These are phyloP conservation scores for Candida fluviatilis DNA, from an alignment of 805 yeast species.

Conservation along the genomic window DNA sequence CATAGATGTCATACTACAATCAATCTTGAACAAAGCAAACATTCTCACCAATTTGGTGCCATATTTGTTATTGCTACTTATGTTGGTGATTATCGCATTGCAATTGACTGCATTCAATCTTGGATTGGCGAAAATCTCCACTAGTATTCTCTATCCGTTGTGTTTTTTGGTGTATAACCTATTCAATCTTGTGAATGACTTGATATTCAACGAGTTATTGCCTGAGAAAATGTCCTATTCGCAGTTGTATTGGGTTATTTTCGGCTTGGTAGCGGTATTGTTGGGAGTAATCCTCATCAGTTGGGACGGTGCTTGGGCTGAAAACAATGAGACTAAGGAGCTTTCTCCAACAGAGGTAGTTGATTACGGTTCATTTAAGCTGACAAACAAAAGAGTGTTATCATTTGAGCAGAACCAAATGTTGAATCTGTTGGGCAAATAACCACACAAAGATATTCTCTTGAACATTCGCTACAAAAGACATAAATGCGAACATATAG, in stretches of 20 bases:
- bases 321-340: constrained; percentile 6
- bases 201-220: constrained; percentile 59
- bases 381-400: constrained; percentile 28
- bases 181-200: constrained; percentile 45
- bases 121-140: constrained; percentile 66
- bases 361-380: constrained; percentile 1
- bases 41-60: constrained; percentile 25
- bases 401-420: constrained; percentile 54
- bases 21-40: constrained; percentile 26
- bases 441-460: too few relatives aligned
- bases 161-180: constrained; percentile 82
- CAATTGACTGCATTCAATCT: constrained; percentile 72
- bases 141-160: constrained; percentile 78
- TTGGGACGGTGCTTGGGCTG: constrained; percentile 40
- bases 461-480: too few relatives aligned
- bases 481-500: too few relatives aligned
- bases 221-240: constrained; percentile 34
- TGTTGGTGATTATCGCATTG: constrained; percentile 60
- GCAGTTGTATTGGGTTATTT: constrained; percentile 44
- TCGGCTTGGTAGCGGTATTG: constrained; percentile 49
- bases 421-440: constrained; percentile 38
- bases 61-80: constrained; percentile 43
- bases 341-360: constrained; percentile 2
- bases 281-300: constrained; percentile 70
- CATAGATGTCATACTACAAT: constrained; percentile 59